phyloP scores from a whole-genome alignment of 2,329 filamentous ascomycete species.

The Corynespora cassiicola region DNA sequence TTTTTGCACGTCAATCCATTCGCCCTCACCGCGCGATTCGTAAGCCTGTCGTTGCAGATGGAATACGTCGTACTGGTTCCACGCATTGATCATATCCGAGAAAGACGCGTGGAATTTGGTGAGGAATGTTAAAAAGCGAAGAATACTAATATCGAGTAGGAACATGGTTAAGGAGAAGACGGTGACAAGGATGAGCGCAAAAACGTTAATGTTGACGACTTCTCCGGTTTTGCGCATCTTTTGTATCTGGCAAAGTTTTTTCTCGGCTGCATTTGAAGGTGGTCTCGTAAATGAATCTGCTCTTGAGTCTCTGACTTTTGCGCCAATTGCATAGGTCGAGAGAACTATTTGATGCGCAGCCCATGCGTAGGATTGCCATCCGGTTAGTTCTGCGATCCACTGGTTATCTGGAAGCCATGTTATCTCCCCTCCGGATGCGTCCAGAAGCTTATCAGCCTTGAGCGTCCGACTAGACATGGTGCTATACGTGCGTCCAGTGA shows the following conservation, averaged over 20 bases:
- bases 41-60: conserved; percentile 32
- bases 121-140: conserved; percentile 24
- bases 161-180: conserved; percentile 17
- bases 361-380: conserved; percentile 25
- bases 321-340: conserved; percentile 20
- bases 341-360: conserved; percentile 17
- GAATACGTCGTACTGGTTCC: conserved; percentile 33
- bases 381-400: conserved; percentile 24
- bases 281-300: not conserved
- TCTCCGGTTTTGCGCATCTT: conserved; percentile 25
- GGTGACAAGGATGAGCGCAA: conserved; percentile 24
- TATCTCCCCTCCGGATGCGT: too few species aligned
- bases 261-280: conserved; percentile 14
- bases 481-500: too few species aligned
- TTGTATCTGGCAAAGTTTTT: conserved; percentile 18
- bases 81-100: conserved; percentile 25
- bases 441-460: too few species aligned
- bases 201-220: conserved; percentile 29
- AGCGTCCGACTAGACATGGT: too few species aligned
- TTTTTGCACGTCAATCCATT: conserved; percentile 19
- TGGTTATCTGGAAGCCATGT: conserved; percentile 22
- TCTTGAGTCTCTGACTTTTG: too few species aligned
- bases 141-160: conserved; percentile 17
- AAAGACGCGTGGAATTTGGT: conserved; percentile 18
- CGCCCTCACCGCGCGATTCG: conserved; percentile 20